Evolutionary conservation across 2,329 filamentous ascomycete species (phyloP).

Genomic region (Ophiostoma sp.): DNA sequence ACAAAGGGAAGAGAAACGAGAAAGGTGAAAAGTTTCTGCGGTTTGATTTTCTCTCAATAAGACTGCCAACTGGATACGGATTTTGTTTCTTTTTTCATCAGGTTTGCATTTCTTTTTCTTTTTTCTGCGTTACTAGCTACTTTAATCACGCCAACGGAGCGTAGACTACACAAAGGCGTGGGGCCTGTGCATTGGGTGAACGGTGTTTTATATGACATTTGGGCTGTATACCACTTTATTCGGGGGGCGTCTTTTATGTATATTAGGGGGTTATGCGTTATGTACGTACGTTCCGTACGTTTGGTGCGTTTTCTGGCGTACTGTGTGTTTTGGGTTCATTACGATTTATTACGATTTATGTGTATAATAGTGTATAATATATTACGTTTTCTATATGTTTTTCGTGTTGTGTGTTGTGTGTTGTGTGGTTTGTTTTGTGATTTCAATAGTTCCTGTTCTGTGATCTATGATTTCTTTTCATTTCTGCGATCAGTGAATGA

Average conservation of each 20-base stretch:
- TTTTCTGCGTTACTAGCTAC: slow-evolving; percentile 18
- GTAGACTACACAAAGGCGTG: slow-evolving; percentile 25
- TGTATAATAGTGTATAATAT: slow-evolving; percentile 26
- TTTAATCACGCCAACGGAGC: slow-evolving; percentile 25
- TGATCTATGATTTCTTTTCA: not conserved
- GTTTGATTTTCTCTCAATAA: slow-evolving; percentile 14
- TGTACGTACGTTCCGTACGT: slow-evolving; percentile 22
- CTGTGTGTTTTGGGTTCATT: slow-evolving; percentile 22
- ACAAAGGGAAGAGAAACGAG: not conserved
- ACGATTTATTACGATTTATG: slow-evolving; percentile 16
- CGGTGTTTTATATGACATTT: slow-evolving; percentile 19
- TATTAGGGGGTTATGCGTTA: slow-evolving; percentile 18
- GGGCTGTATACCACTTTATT: slow-evolving; percentile 22
- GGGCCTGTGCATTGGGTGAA: slow-evolving; percentile 25
- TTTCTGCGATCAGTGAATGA: not conserved
- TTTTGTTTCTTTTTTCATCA: not conserved
- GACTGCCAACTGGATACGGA: not conserved
- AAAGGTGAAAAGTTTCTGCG: slow-evolving; percentile 22
- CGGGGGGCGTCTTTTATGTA: slow-evolving; percentile 19
- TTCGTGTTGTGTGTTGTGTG: slow-evolving; percentile 10
- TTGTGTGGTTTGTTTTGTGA: not conserved
- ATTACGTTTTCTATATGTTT: slow-evolving; percentile 5
- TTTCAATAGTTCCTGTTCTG: not conserved
- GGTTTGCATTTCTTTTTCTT: slow-evolving; percentile 17
- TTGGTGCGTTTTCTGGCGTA: slow-evolving; percentile 17